These are phyloP conservation scores for Clonostachys solani DNA, from an alignment of 2,329 filamentous ascomycete species.

Conservation along the genomic window DNA sequence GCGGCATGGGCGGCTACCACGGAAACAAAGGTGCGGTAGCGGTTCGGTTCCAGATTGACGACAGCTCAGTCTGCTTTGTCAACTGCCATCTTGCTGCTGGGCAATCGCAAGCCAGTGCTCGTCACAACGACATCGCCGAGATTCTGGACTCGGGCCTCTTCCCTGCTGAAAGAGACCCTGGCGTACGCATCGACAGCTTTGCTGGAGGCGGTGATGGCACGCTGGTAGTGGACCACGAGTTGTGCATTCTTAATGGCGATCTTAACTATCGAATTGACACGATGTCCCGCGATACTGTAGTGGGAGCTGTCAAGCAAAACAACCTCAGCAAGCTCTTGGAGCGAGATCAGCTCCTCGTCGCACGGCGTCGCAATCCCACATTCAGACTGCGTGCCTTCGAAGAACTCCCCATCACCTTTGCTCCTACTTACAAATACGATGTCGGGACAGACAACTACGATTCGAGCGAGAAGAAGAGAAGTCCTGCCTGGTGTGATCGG, in stretches of 20 bases:
- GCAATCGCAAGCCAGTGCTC: conserved; percentile 82
- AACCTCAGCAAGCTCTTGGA: conserved; percentile 86
- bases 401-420: conserved; percentile 87
- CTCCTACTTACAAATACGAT: conserved; percentile 98
- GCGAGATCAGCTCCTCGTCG: conserved; percentile 87
- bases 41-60: conserved; percentile 88
- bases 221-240: conserved; percentile 94
- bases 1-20: conserved; percentile 91
- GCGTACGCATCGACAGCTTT: conserved; percentile 70
- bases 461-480: conserved; percentile 87
- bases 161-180: conserved; percentile 65
- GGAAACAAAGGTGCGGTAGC: conserved; percentile 96
- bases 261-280: conserved; percentile 98
- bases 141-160: conserved; percentile 80
- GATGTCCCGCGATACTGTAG: conserved; percentile 90
- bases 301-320: conserved; percentile 75
- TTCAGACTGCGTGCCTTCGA: conserved; percentile 86
- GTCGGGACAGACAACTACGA: conserved; percentile 94
- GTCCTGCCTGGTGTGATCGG: conserved; percentile 95
- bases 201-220: conserved; percentile 90
- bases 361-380: conserved; percentile 80
- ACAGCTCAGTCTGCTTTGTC: conserved; percentile 91
- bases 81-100: conserved; percentile 97
- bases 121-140: conserved; percentile 86
- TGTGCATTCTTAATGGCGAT: conserved; percentile 95